Evolutionary conservation across 306 rosid species (phyloP).

Genomic region (Vigna reflexopilosa): DNA sequence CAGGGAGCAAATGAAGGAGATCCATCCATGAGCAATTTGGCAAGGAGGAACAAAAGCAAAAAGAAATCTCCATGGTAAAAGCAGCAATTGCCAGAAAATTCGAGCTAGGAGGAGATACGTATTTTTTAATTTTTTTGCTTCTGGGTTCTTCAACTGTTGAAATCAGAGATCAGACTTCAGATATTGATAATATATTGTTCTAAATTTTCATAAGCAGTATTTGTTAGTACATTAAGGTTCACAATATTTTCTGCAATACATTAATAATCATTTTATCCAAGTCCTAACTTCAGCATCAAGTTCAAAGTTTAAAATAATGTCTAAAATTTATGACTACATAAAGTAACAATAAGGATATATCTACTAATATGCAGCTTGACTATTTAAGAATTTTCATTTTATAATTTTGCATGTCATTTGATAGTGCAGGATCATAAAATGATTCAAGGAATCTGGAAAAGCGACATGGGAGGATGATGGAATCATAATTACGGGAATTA

Average conservation of each 20-base stretch:
- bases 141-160: constrained; percentile 69
- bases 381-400: not conserved
- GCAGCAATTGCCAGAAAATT: constrained; percentile 68
- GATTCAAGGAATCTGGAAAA: not conserved
- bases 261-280: not conserved
- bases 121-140: constrained; percentile 61
- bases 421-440: not conserved
- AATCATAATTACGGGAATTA: too few relatives aligned
- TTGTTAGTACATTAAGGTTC: constrained; percentile 29
- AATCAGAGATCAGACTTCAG: constrained; percentile 39
- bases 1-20: constrained; percentile 82
- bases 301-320: not conserved
- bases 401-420: constrained; percentile 5
- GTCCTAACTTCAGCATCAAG: constrained; percentile 7
- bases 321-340: not conserved
- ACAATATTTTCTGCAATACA: constrained; percentile 7
- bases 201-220: constrained; percentile 14
- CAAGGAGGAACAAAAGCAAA: constrained; percentile 94
- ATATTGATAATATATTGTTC: constrained; percentile 19
- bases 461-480: too few relatives aligned
- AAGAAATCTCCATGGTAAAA: constrained; percentile 83
- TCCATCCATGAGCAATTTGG: constrained; percentile 92
- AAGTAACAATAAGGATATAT: constrained; percentile 12
- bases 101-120: constrained; percentile 54
- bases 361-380: not conserved